Percentiles rank a stretch among this genome's conserved stretches.
Evolutionary conservation across 2,329 filamentous ascomycete species (phyloP).

Genomic region (Fusarium sp.): DNA sequence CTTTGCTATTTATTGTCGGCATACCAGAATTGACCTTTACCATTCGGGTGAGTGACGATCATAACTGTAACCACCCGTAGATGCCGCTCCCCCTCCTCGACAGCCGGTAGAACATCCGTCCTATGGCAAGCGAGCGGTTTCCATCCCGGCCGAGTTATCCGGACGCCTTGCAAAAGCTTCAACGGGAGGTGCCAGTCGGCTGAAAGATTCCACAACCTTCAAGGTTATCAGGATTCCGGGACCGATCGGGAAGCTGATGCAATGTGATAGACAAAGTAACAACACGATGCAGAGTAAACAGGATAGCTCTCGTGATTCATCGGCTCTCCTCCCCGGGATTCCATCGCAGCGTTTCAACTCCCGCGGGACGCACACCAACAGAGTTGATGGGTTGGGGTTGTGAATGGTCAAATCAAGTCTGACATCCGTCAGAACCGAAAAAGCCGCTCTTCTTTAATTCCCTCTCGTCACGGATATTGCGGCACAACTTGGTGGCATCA

Average conservation of each 20-base stretch:
- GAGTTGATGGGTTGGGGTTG: neutral
- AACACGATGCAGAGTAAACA: neutral
- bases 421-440: conserved; percentile 29
- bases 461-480: neutral
- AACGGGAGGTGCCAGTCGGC: conserved; percentile 1
- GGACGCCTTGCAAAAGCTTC: neutral
- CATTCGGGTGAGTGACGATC: neutral
- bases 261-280: neutral
- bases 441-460: neutral
- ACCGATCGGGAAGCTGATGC: neutral
- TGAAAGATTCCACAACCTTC: neutral
- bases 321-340: neutral
- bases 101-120: neutral
- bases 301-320: neutral
- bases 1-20: conserved; percentile 19
- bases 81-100: neutral
- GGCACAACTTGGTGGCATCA: conserved; percentile 15
- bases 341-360: neutral
- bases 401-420: neutral
- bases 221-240: neutral
- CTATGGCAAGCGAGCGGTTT: conserved; percentile 17
- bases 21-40: neutral
- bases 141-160: conserved; percentile 22
- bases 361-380: neutral
- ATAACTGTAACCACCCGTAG: conserved; percentile 1